These are phyloP conservation scores for Rhododendron ferrugineum DNA, from an alignment of 148 eudicot species.

Conservation along the genomic window DNA sequence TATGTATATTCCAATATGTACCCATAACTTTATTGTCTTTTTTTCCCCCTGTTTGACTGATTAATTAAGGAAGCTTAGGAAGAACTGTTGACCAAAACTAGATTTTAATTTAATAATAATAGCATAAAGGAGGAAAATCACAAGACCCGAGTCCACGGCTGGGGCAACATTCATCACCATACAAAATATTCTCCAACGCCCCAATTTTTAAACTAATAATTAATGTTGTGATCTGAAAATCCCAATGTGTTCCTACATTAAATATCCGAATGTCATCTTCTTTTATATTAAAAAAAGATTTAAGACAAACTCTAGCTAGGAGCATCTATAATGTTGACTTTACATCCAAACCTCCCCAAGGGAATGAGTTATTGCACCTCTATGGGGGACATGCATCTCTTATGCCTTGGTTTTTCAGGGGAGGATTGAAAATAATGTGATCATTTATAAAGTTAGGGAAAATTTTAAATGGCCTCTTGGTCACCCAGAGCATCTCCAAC, in stretches of 20 bases:
- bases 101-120: too few species aligned
- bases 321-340: too few species aligned
- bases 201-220: background rate
- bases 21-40: too few species aligned
- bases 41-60: background rate
- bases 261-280: background rate
- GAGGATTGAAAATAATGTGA: too few species aligned
- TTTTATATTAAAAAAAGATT: background rate
- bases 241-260: background rate
- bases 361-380: background rate
- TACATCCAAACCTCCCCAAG: background rate
- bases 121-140: background rate
- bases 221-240: background rate
- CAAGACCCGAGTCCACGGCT: background rate
- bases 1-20: too few species aligned
- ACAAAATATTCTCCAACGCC: background rate
- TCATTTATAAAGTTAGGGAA: too few species aligned
- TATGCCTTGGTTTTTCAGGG: too few species aligned
- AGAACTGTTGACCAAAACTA: background rate
- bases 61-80: background rate
- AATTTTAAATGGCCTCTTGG: too few species aligned
- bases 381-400: too few species aligned
- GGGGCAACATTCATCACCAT: background rate
- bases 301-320: too few species aligned
- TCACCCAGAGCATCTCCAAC: too few species aligned